phyloP scores from a whole-genome alignment of 805 yeast species.

The Candida pini region DNA sequence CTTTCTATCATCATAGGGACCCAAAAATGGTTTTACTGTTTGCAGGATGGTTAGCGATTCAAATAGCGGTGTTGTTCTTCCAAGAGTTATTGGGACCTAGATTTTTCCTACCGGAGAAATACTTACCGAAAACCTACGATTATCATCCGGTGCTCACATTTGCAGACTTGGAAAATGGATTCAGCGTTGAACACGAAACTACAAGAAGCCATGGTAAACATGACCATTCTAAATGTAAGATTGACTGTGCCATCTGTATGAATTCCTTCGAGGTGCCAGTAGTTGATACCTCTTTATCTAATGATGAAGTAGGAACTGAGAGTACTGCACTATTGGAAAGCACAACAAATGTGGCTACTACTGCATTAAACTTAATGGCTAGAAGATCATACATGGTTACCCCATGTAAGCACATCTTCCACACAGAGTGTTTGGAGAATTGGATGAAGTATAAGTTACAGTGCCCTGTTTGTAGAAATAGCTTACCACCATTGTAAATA shows the following conservation, averaged over 20 bases:
- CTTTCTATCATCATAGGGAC: slow-evolving; percentile 67
- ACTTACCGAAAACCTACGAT: slow-evolving; percentile 77
- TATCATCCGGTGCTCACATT: slow-evolving; percentile 66
- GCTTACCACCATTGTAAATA: slow-evolving; percentile 78
- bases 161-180: slow-evolving; percentile 58
- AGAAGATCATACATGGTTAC: slow-evolving; percentile 68
- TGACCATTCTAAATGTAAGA: slow-evolving; percentile 37
- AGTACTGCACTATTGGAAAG: neutral
- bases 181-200: slow-evolving; percentile 44
- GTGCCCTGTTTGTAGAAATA: slow-evolving; percentile 88
- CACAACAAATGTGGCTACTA: slow-evolving; percentile 6
- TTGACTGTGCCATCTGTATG: slow-evolving; percentile 92
- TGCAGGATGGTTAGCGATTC: slow-evolving; percentile 52
- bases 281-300: neutral
- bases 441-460: slow-evolving; percentile 94
- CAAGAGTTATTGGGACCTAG: slow-evolving; percentile 75
- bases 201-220: slow-evolving; percentile 26
- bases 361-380: slow-evolving; percentile 21
- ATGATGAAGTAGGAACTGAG: slow-evolving; percentile 7
- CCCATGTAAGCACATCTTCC: slow-evolving; percentile 89
- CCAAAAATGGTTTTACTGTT: slow-evolving; percentile 41
- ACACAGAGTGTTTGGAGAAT: slow-evolving; percentile 77
- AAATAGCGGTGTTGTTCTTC: slow-evolving; percentile 49
- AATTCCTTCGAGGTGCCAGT: slow-evolving; percentile 60
- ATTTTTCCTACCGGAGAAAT: slow-evolving; percentile 70